These are phyloP conservation scores for Phaeodactylum tricornutum DNA, from an alignment of 108 stramenopile genomes.

Conservation along the genomic window DNA sequence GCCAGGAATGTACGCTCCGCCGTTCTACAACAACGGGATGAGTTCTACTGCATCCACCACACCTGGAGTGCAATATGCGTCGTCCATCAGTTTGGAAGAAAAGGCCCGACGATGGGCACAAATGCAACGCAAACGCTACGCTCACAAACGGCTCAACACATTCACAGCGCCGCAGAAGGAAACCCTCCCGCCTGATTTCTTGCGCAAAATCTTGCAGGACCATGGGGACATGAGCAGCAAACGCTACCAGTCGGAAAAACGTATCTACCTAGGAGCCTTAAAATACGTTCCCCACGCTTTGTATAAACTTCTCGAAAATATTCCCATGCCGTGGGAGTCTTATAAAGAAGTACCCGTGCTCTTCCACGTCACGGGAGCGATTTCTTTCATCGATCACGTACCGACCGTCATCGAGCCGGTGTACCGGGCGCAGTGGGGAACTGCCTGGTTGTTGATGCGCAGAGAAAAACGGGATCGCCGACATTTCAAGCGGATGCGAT, in stretches of 20 bases:
- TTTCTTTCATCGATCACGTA: constrained; percentile 95
- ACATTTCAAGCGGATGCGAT: constrained; percentile 99
- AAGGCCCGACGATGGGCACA: constrained; percentile 83
- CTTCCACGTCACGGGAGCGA: constrained; percentile 98
- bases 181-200: constrained; percentile 85
- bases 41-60: constrained; percentile 15
- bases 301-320: constrained; percentile 98
- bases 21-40: constrained; percentile 14
- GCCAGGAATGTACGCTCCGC: constrained; percentile 1
- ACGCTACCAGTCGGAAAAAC: constrained; percentile 93
- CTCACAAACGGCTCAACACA: constrained; percentile 59
- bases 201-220: constrained; percentile 95
- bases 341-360: constrained; percentile 89
- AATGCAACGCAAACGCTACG: constrained; percentile 69
- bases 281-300: constrained; percentile 99
- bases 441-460: constrained; percentile 99
- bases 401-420: constrained; percentile 98
- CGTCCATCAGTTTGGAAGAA: constrained; percentile 43
- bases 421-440: constrained; percentile 98
- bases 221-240: constrained; percentile 99
- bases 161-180: constrained; percentile 86
- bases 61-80: constrained; percentile 8
- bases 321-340: constrained; percentile 97
- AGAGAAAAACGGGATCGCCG: constrained; percentile 97
- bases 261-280: constrained; percentile 97